Evolutionary conservation across 2,329 filamentous ascomycete genomes (phyloP).

Genomic region (Ophiostoma novo-ulmi): DNA sequence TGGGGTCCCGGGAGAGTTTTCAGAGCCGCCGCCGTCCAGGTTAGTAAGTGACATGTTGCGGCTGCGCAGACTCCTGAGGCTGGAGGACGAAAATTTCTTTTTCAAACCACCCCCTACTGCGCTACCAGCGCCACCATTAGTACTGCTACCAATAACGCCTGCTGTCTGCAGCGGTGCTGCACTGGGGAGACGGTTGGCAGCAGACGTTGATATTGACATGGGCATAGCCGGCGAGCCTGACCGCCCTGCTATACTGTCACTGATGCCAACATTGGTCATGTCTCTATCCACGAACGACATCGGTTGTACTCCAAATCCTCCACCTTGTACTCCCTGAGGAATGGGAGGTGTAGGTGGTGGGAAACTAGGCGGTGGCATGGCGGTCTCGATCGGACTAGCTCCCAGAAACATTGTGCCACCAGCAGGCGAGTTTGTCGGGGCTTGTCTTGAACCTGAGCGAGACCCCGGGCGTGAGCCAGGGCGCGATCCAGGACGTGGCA

Average conservation of each 20-base stretch:
- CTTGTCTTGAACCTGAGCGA: conserved; percentile 33
- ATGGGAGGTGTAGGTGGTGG: conserved; percentile 36
- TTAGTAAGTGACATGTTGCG: conserved; percentile 66
- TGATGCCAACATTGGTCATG: neutral
- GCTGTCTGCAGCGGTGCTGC: conserved; percentile 7
- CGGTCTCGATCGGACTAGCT: conserved; percentile 29
- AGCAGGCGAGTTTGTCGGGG: conserved; percentile 35
- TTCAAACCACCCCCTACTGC: conserved; percentile 42
- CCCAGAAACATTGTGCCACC: conserved; percentile 23
- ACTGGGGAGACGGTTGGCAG: conserved; percentile 1
- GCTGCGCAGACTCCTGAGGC: conserved; percentile 64
- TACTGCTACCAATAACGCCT: conserved; percentile 30
- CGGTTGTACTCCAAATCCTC: neutral
- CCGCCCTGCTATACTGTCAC: neutral
- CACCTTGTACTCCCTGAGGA: conserved; percentile 27
- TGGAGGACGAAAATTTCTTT: conserved; percentile 68
- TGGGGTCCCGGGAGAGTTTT: conserved; percentile 69
- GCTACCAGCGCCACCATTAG: neutral
- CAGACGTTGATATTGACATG: conserved; percentile 7
- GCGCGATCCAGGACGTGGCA: conserved; percentile 29
- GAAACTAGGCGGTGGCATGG: conserved; percentile 31
- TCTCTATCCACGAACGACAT: neutral
- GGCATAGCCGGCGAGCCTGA: conserved; percentile 10
- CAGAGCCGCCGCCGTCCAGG: conserved; percentile 53
- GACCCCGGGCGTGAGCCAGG: conserved; percentile 23